A percentile compares a stretch with the other conserved stretches of the same genome.
Evolutionary conservation across 306 rosid species (phyloP).

Genomic region (Macrotyloma uniflorum): DNA sequence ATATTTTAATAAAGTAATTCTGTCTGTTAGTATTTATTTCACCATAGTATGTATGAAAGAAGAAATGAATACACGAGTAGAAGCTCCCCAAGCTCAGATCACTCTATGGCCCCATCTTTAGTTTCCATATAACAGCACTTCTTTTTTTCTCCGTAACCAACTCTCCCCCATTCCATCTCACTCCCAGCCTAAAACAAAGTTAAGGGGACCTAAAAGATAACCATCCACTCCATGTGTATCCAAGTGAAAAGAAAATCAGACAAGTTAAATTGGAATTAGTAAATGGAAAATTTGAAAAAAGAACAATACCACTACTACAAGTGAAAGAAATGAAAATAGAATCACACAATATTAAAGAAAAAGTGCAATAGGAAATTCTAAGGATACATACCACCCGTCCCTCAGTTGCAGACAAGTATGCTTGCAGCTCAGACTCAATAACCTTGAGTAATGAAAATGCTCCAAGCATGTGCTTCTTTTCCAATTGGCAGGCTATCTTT

Average conservation of each 20-base stretch:
- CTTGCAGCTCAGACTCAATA: conserved; percentile 88
- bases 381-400: conserved; percentile 84
- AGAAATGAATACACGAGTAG: not conserved
- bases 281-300: conserved; percentile 15
- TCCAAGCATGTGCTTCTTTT: conserved; percentile 94
- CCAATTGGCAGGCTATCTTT: conserved; percentile 93
- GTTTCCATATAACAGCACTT: not conserved
- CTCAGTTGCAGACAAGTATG: conserved; percentile 81
- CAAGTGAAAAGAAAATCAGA: conserved; percentile 13
- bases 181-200: not conserved
- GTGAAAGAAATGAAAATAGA: conserved; percentile 8
- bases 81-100: not conserved
- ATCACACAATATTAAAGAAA: conserved; percentile 1
- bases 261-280: not conserved
- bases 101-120: not conserved
- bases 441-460: conserved; percentile 91
- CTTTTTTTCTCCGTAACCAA: not conserved
- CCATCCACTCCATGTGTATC: conserved; percentile 20
- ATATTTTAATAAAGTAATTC: not conserved
- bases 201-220: conserved; percentile 4
- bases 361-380: conserved; percentile 24
- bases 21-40: not conserved
- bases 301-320: conserved; percentile 4
- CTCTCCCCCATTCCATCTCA: not conserved
- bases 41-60: not conserved